Evolutionary conservation across 306 rosid genomes (phyloP).

Genomic region (Astragalus membranaceus): DNA sequence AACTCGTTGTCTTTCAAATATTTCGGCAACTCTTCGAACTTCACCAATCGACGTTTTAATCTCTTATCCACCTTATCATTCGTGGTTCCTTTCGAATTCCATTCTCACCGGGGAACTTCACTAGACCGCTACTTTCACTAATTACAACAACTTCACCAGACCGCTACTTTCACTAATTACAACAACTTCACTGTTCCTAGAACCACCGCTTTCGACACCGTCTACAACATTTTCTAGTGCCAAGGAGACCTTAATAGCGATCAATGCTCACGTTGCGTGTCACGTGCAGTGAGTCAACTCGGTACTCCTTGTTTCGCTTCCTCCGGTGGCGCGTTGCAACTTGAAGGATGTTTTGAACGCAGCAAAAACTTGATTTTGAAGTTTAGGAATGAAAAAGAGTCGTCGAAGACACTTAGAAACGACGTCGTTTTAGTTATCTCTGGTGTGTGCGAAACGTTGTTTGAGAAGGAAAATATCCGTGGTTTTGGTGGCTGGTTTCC

Average conservation of each 20-base stretch:
- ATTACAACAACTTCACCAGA: slow-evolving; percentile 77
- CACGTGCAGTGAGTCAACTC: slow-evolving; percentile 49
- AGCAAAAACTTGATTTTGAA: no score
- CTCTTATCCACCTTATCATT: neutral
- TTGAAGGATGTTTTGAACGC: slow-evolving; percentile 60
- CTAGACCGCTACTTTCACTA: slow-evolving; percentile 52
- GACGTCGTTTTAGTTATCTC: no score
- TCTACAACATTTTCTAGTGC: slow-evolving; percentile 80
- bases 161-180: no score
- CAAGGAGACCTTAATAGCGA: slow-evolving; percentile 63
- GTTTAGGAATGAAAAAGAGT: no score
- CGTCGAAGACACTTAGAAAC: no score
- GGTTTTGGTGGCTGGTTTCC: no score
- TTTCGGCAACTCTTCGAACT: slow-evolving; percentile 67
- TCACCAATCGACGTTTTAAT: slow-evolving; percentile 40
- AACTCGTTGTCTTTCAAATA: slow-evolving; percentile 82
- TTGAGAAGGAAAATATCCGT: no score
- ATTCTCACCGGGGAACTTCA: slow-evolving; percentile 73
- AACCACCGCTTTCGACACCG: slow-evolving; percentile 27
- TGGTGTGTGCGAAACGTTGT: no score
- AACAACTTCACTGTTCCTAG: slow-evolving; percentile 38
- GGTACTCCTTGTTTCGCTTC: slow-evolving; percentile 53
- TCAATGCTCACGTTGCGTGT: slow-evolving; percentile 61
- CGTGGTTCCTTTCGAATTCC: slow-evolving; percentile 14
- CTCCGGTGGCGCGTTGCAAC: slow-evolving; percentile 83